Conservation (phyloP, 192 early-diverging fungal species). For the Backusella mclennaniae region DNA sequence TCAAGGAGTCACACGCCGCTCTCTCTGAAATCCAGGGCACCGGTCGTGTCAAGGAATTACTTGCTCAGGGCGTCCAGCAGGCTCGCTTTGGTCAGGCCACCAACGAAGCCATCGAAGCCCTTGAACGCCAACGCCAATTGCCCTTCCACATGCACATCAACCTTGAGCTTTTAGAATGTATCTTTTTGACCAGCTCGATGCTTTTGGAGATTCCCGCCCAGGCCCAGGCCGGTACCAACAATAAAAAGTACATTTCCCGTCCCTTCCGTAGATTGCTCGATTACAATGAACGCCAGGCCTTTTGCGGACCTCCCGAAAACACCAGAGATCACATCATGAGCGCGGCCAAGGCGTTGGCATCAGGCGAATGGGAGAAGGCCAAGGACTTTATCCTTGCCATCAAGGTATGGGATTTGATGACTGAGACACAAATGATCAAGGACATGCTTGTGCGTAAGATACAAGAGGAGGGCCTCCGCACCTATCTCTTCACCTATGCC, state of each 20-base stretch:
- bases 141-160: conserved; percentile 99
- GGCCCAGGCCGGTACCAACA: conserved; percentile 69
- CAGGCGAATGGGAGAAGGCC: conserved; percentile 92
- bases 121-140: conserved; percentile 93
- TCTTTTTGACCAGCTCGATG: conserved; percentile 94
- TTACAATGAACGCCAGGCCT: conserved; percentile 94
- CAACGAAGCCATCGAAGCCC: conserved; percentile 83
- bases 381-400: conserved; percentile 83
- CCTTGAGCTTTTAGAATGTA: conserved; percentile 96
- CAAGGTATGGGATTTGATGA: conserved; percentile 96
- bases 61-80: conserved; percentile 76
- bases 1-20: conserved; percentile 83
- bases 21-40: conserved; percentile 87
- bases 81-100: conserved; percentile 72
- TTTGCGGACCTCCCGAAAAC: conserved; percentile 96
- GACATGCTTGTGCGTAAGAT: conserved; percentile 87
- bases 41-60: conserved; percentile 87
- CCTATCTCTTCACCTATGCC: conserved; percentile 93
- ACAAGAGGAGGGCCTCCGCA: conserved; percentile 94
- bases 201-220: conserved; percentile 97
- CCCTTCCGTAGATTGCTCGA: conserved; percentile 93
- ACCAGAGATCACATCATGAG: conserved; percentile 99
- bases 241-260: conserved; percentile 81
- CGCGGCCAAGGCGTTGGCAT: conserved; percentile 86
- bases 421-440: conserved; percentile 81